Conservation (phyloP, 2,329 filamentous ascomycete genomes). For the Camptophora hylomeconis region DNA sequence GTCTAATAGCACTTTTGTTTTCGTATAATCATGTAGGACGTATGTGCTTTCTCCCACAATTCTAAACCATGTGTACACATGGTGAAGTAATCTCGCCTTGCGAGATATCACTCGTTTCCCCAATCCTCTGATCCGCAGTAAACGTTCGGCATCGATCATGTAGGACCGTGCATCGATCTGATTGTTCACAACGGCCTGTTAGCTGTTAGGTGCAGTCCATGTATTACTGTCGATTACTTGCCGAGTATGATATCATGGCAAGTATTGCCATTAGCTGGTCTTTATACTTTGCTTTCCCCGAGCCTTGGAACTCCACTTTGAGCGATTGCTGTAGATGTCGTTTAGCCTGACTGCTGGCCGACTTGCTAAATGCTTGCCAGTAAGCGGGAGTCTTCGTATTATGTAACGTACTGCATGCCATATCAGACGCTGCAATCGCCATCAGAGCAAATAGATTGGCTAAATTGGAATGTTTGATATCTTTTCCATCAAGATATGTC, state of each 20-base stretch:
- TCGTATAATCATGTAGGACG: constrained; percentile 20
- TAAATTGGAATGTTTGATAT: constrained; percentile 21
- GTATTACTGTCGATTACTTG: constrained; percentile 15
- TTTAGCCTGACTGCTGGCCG: constrained; percentile 20
- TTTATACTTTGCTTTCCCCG: constrained; percentile 26
- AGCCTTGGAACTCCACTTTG: constrained; percentile 19
- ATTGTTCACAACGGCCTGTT: constrained; percentile 4
- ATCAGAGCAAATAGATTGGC: constrained; percentile 22
- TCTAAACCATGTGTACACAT: constrained; percentile 26
- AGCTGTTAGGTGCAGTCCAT: too few relatives aligned
- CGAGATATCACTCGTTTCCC: constrained; percentile 24
- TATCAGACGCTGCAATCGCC: constrained; percentile 20
- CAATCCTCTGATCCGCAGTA: constrained; percentile 25
- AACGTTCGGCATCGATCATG: constrained; percentile 25
- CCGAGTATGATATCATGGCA: constrained; percentile 22
- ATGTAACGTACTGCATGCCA: constrained; percentile 15
- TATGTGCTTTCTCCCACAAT: constrained; percentile 26
- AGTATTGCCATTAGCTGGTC: constrained; percentile 26
- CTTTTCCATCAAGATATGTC: constrained; percentile 19
- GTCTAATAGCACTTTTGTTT: constrained; percentile 6
- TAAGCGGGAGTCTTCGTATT: constrained; percentile 12
- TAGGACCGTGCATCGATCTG: constrained; percentile 24
- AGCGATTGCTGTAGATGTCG: constrained; percentile 22
- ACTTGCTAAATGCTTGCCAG: constrained; percentile 18
- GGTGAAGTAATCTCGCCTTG: constrained; percentile 26